Conservation (phyloP, 495 filamentous ascomycete species). For the Lophium mytilinum region DNA sequence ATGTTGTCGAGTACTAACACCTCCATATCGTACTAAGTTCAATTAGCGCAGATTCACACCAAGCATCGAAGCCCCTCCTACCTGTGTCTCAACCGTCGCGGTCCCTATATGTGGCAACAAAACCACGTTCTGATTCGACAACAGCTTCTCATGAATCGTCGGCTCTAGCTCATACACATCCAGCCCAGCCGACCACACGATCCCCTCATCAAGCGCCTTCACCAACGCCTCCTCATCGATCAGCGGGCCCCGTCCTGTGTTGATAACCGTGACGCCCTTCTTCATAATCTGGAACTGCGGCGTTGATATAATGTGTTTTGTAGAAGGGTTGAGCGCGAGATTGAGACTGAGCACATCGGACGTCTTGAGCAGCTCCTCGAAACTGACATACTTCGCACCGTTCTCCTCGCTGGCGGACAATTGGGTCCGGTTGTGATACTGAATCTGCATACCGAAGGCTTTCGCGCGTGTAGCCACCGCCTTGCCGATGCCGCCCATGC, state of each 20-base stretch:
- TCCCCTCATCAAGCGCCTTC: slow-evolving; percentile 30
- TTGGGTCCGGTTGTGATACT: slow-evolving; percentile 33
- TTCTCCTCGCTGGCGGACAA: slow-evolving; percentile 25
- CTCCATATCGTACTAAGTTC: slow-evolving; percentile 29
- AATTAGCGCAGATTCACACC: background rate
- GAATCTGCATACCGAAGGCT: slow-evolving; percentile 35
- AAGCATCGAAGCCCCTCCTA: background rate
- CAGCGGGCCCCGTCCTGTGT: slow-evolving; percentile 33
- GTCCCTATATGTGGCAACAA: slow-evolving; percentile 34
- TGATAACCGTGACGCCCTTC: slow-evolving; percentile 32
- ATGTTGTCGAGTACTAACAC: slow-evolving; percentile 33
- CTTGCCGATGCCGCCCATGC: slow-evolving; percentile 82
- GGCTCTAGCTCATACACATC: slow-evolving; percentile 38
- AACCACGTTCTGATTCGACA: slow-evolving; percentile 29
- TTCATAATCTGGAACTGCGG: slow-evolving; percentile 32
- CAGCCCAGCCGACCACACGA: slow-evolving; percentile 32
- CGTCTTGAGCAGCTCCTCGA: slow-evolving; percentile 34
- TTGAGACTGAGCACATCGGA: slow-evolving; percentile 34
- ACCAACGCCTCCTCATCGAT: slow-evolving; percentile 36
- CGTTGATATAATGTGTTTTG: slow-evolving; percentile 32
- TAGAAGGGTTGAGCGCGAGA: slow-evolving; percentile 30
- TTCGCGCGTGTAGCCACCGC: slow-evolving; percentile 29
- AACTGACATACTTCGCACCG: slow-evolving; percentile 32
- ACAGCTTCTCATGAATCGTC: slow-evolving; percentile 26
- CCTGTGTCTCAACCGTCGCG: slow-evolving; percentile 33